A percentile compares a stretch with the other conserved stretches of the same genome.
Evolutionary conservation across 2,329 filamentous ascomycete species (phyloP).

Genomic region (Sclerotinia nivalis): DNA sequence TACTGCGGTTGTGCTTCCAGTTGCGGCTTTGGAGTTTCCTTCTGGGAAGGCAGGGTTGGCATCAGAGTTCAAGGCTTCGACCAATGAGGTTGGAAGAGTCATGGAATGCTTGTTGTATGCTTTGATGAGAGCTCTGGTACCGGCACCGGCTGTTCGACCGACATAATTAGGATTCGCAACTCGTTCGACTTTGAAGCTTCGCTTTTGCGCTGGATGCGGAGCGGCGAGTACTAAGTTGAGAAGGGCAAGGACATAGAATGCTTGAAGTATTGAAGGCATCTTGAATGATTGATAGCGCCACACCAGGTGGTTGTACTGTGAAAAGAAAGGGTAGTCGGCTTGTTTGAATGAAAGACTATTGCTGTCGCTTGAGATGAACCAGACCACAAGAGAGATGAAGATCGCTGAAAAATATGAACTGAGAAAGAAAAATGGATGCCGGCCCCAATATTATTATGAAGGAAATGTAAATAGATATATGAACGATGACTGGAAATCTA

Average conservation of each 20-base stretch:
- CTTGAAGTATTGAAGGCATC: constrained; percentile 39
- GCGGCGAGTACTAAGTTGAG: constrained; percentile 50
- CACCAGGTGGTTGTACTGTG: constrained; percentile 23
- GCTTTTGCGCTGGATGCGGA: constrained; percentile 47
- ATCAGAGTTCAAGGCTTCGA: constrained; percentile 42
- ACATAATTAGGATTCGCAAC: constrained; percentile 49
- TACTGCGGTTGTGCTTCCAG: constrained; percentile 22
- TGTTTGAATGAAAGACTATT: constrained; percentile 30
- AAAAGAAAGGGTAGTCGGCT: constrained; percentile 20
- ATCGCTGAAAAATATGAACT: background rate
- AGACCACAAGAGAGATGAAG: constrained; percentile 29
- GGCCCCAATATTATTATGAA: constrained; percentile 31
- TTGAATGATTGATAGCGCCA: constrained; percentile 26
- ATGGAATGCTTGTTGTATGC: constrained; percentile 69
- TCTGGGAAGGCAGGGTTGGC: constrained; percentile 22
- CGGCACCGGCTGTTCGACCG: constrained; percentile 35
- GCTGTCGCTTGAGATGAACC: constrained; percentile 23
- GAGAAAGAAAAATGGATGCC: constrained; percentile 30
- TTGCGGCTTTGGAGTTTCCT: constrained; percentile 24
- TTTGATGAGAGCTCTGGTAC: constrained; percentile 57
- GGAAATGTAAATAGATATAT: constrained; percentile 30
- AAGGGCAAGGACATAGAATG: constrained; percentile 50
- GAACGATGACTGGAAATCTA: constrained; percentile 30
- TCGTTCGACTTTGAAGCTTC: constrained; percentile 41
- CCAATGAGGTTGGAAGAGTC: constrained; percentile 48